A percentile compares a stretch with the other conserved stretches of the same genome.
Conservation (phyloP, 345 rosid genomes). For the Rubroshorea leprosula region DNA sequence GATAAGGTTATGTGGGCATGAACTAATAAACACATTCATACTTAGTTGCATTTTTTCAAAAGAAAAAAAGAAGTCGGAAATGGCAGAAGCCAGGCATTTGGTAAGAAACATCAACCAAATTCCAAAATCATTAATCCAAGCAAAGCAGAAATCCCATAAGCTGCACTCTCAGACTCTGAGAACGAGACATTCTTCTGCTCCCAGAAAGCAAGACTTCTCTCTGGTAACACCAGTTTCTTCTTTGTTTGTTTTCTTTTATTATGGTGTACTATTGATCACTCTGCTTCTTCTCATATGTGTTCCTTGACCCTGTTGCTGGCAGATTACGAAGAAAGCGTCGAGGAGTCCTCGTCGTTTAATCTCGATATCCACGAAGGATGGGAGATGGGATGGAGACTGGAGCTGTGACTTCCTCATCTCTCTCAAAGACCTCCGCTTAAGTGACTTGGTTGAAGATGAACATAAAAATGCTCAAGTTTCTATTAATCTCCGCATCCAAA, state of each 20-base stretch:
- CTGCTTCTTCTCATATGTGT: too few species aligned
- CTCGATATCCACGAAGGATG: slow-evolving; percentile 53
- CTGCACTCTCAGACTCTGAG: neutral
- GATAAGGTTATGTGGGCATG: neutral
- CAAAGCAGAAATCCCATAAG: slow-evolving; percentile 1
- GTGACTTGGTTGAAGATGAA: slow-evolving; percentile 65
- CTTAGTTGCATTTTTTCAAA: neutral
- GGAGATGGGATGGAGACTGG: slow-evolving; percentile 76
- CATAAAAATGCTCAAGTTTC: slow-evolving; percentile 41
- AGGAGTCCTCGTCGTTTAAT: slow-evolving; percentile 38
- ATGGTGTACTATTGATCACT: neutral
- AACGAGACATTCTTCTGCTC: slow-evolving; percentile 9
- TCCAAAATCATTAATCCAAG: neutral
- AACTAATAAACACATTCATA: neutral
- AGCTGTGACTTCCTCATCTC: slow-evolving; percentile 50
- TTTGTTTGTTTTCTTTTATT: neutral
- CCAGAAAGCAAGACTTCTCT: slow-evolving; percentile 18
- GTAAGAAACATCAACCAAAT: slow-evolving; percentile 11
- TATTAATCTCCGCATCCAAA: slow-evolving; percentile 48
- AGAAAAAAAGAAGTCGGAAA: neutral
- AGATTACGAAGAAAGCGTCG: slow-evolving; percentile 16
- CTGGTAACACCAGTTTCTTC: slow-evolving; percentile 6
- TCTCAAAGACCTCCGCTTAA: slow-evolving; percentile 49
- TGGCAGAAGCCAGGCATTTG: slow-evolving; percentile 19
- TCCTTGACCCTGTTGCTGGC: neutral